Evolutionary conservation across 1,139 yeast species (phyloP).

Genomic region (Yamadazyma aaseri): DNA sequence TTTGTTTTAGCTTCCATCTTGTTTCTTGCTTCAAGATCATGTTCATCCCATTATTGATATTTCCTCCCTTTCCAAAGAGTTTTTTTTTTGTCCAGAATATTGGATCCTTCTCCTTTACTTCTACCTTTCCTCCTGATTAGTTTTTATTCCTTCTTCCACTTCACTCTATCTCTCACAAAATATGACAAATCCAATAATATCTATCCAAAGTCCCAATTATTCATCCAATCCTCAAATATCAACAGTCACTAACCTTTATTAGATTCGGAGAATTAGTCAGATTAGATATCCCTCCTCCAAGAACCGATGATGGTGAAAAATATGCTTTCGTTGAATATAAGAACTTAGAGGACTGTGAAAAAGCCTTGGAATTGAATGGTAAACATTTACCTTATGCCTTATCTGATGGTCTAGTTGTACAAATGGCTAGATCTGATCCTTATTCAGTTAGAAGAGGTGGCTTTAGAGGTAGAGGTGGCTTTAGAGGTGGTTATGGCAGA

Average conservation of each 20-base stretch:
- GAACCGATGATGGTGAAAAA: conserved; percentile 60
- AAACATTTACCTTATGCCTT: conserved; percentile 40
- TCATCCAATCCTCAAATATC: conserved; percentile 2
- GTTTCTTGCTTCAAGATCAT: no score
- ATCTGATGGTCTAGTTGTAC: conserved; percentile 48
- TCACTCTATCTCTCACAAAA: conserved; percentile 9
- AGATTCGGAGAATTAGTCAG: conserved; percentile 65
- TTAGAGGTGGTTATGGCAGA: conserved; percentile 19
- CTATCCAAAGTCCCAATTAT: conserved; percentile 1
- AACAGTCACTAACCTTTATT: conserved; percentile 14
- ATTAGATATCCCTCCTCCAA: conserved; percentile 70
- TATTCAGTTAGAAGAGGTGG: conserved; percentile 39
- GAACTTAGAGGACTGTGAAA: conserved; percentile 58
- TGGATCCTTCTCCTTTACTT: conserved; percentile 7
- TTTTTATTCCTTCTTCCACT: conserved; percentile 2
- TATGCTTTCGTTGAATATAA: conserved; percentile 75
- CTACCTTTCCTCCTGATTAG: conserved; percentile 3
- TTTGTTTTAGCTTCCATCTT: no score
- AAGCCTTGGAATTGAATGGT: conserved; percentile 54
- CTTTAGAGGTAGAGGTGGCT: conserved; percentile 26
- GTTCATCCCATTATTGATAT: no score
- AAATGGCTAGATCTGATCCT: conserved; percentile 59
- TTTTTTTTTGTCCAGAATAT: no score
- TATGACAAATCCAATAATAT: conserved; percentile 6
- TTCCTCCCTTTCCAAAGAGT: no score